Evolutionary conservation across 2,329 filamentous ascomycete genomes (phyloP), one percentile per base, ranked within the genome.

Genomic region (Curvularia spicifera): DNA sequence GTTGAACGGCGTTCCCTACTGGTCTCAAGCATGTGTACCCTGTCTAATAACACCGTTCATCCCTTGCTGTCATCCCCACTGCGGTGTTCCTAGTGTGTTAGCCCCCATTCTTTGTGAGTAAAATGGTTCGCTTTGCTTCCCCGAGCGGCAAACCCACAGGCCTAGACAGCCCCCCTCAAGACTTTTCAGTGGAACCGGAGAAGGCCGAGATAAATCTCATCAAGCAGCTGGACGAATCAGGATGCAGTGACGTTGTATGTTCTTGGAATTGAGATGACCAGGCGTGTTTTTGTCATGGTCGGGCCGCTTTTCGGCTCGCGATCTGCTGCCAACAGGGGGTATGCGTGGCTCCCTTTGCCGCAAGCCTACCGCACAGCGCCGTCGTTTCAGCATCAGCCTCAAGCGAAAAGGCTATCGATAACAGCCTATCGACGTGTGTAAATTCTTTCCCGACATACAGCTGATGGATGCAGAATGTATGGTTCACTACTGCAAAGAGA

Each of bases 331-430:
- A 47, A 45, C 63, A 62, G 49, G 58, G 63, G 28, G 52, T 12
- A 20, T 57, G 48, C 56, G 53, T 43, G 42, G 56, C 54, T 53
- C 42, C 47, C 44, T 24, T 28, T 50, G 35, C 47, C 56, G 43
- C 31, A 39, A 26, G 56, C 57, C 59, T 60, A 55, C 57, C 63
- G 57, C 55, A 40, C 37, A 28, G 28, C 53, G 60, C 63, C 61
- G 58, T 52, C 53, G 64, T 66, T 66, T 66, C 64, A 64, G 59
- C 59, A 56, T 45, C 52, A 56, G 50, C 54, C 53, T 39, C 57
- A 57, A 47, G 24, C 51, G 29, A 53, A 56, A 44, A 46, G 33
- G 50, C 50, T 66, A 66, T 61, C 64, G 64, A 64, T 61, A 66
- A 56, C 35, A 58, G 28, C 56, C 57, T 58, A 51, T 52, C 33